phyloP scores from a whole-genome alignment of 78 protist species.

The Capsaspora owczarzaki region DNA sequence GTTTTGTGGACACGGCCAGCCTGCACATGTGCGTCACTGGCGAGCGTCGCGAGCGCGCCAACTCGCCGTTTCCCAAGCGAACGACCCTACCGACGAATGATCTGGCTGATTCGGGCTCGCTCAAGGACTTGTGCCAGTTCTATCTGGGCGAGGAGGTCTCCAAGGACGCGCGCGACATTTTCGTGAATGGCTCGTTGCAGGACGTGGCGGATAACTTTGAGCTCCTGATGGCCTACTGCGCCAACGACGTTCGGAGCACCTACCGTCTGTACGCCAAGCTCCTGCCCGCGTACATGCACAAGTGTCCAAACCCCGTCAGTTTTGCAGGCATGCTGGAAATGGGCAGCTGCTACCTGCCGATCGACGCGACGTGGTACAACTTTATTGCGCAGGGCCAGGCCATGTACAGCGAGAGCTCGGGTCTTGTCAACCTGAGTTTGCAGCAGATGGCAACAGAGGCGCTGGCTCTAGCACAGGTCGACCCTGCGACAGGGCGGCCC shows the following conservation, averaged over 20 bases:
- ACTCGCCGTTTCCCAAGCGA: not conserved
- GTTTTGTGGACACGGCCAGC: not conserved
- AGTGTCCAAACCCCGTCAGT: not conserved
- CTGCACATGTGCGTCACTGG: slow-evolving; percentile 1
- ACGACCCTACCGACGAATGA: not conserved
- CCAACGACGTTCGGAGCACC: not conserved
- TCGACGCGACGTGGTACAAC: not conserved
- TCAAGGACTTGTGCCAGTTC: not conserved
- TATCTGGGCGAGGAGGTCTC: not conserved
- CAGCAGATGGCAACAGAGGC: not conserved
- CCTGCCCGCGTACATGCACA: not conserved
- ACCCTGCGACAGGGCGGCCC: not conserved
- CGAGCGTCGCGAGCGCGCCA: too few species aligned
- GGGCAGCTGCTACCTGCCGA: not conserved
- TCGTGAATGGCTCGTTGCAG: not conserved
- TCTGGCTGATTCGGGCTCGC: not conserved
- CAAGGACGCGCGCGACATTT: not conserved
- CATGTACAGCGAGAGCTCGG: not conserved
- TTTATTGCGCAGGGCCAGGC: not conserved
- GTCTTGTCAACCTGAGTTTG: not conserved
- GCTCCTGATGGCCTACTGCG: not conserved
- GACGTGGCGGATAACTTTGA: not conserved
- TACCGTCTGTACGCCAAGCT: not conserved
- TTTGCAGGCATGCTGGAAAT: slow-evolving; percentile 12
- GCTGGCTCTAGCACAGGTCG: too few species aligned